Base-by-base conservation (phyloP, 2,329 filamentous ascomycete genomes). In the Arachnopeziza araneosa region DNA sequence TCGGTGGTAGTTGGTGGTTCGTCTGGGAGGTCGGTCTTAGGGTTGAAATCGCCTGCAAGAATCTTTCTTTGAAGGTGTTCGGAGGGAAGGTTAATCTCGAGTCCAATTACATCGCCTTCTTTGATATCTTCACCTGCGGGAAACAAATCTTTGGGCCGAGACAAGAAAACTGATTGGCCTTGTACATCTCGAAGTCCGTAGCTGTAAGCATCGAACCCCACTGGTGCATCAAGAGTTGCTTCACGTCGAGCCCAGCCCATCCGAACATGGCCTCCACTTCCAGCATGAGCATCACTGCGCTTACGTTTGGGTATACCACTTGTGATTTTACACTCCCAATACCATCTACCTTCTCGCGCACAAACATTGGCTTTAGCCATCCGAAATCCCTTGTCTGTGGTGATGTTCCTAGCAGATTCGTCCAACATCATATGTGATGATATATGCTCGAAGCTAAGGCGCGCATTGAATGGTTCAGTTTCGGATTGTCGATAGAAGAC, bases 81-180 rank as follows among this genome's bases (percentile, higher is more conserved):
- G 0, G 92, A 90, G 0, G 95, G 95, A 1, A 99, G 83, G 64
- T 89, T 91, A 63, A 97, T 96, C 73, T 98, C 91, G 51, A 99
- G 79, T 3, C 95, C 95, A 60, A 99, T 90, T 10, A 99, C 91
- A 73, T 99, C 95, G 52, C 93, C 95, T 74, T 96, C 92, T 52
- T 83, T 82, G 56, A 98, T 85, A 59, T 91, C 84, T 72, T 93
- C 88, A 53, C 88, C 87, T 1, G 88, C 82, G 0, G 87, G 86
- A 64, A 93, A 93, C 75, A 96, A 93, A 66, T 93, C 89, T 71
- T 91, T 91, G n/a, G 93, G 92, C 54, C 93, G 86, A 64, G 93
- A 97, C 79, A 95, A 91, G 77, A 95, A 91, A 57, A 96, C 90
- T 63, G 93, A 93, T 73, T 98, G 92, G 22, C 95, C 95, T 32